Percentiles rank a stretch among this genome's conserved stretches.
Conservation (phyloP, 352 stramenopile genomes). For the Plasmopara muralis region DNA sequence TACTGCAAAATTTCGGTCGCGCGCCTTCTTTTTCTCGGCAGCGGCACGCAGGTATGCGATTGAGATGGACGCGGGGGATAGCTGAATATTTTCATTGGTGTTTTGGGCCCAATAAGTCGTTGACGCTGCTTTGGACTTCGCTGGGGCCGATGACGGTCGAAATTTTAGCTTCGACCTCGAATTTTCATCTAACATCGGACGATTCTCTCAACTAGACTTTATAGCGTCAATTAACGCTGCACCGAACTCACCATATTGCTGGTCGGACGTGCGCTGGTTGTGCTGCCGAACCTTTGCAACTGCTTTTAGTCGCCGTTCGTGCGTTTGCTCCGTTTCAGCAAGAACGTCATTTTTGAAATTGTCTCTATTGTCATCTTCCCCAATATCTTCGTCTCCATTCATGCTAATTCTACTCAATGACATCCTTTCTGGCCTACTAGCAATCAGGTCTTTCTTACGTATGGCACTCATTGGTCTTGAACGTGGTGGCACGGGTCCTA, state of each 20-base stretch:
- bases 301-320: slow-evolving; percentile 9
- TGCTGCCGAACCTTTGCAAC: slow-evolving; percentile 5
- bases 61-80: slow-evolving; percentile 37
- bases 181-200: slow-evolving; percentile 8
- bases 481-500: slow-evolving; percentile 10
- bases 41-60: slow-evolving; percentile 48
- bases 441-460: slow-evolving; percentile 14
- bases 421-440: slow-evolving; percentile 12
- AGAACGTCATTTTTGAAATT: slow-evolving; percentile 2
- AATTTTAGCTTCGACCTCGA: slow-evolving; percentile 18
- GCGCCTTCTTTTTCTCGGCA: slow-evolving; percentile 59
- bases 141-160: slow-evolving; percentile 53
- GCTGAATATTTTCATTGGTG: slow-evolving; percentile 10
- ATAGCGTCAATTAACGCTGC: neutral
- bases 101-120: slow-evolving; percentile 5
- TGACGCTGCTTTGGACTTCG: slow-evolving; percentile 25
- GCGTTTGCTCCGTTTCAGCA: slow-evolving; percentile 21
- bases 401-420: slow-evolving; percentile 16
- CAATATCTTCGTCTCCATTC: slow-evolving; percentile 26
- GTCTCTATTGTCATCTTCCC: slow-evolving; percentile 34
- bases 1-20: slow-evolving; percentile 63
- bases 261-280: slow-evolving; percentile 13
- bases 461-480: slow-evolving; percentile 49
- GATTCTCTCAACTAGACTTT: slow-evolving; percentile 1
- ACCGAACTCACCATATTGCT: slow-evolving; percentile 7